phyloP scores from a whole-genome alignment of 106 monocot species.

The Ottelia alismoides region DNA sequence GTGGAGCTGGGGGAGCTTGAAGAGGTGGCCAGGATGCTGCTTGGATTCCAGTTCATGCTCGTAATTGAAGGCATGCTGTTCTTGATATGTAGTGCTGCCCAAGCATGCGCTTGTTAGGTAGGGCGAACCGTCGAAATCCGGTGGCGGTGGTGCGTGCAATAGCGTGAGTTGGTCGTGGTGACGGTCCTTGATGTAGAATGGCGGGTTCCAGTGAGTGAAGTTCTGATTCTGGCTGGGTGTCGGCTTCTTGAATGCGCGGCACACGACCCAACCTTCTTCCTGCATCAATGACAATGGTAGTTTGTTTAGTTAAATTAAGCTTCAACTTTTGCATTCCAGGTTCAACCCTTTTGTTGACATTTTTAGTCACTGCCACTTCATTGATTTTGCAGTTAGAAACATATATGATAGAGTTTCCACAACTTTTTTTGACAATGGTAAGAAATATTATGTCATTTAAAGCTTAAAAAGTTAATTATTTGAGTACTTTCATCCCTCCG shows the following conservation, averaged over 20 bases:
- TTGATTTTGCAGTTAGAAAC: no score
- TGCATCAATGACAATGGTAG: no score
- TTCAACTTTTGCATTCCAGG: no score
- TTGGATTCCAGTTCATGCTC: slow-evolving; percentile 11
- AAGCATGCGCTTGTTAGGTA: neutral
- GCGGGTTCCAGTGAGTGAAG: slow-evolving; percentile 3
- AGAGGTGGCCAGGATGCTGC: slow-evolving; percentile 6
- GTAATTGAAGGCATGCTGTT: neutral
- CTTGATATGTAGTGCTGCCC: neutral
- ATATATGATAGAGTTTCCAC: no score
- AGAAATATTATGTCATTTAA: no score
- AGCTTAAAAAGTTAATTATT: no score
- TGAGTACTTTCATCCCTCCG: no score
- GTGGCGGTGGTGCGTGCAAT: neutral
- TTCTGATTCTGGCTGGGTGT: slow-evolving; percentile 11
- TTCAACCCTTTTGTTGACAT: no score
- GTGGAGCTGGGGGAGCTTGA: slow-evolving; percentile 18
- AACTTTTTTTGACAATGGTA: no score
- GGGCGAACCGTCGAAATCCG: no score
- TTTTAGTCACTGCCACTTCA: no score
- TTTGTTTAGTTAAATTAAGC: no score
- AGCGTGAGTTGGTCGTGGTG: slow-evolving; percentile 7
- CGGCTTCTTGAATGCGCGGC: slow-evolving; percentile 32
- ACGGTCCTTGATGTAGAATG: slow-evolving; percentile 10
- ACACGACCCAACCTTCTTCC: slow-evolving; percentile 45